These are phyloP conservation scores for Corniculantispora saksenae DNA, from an alignment of 2,329 filamentous ascomycete species.

Conservation along the genomic window DNA sequence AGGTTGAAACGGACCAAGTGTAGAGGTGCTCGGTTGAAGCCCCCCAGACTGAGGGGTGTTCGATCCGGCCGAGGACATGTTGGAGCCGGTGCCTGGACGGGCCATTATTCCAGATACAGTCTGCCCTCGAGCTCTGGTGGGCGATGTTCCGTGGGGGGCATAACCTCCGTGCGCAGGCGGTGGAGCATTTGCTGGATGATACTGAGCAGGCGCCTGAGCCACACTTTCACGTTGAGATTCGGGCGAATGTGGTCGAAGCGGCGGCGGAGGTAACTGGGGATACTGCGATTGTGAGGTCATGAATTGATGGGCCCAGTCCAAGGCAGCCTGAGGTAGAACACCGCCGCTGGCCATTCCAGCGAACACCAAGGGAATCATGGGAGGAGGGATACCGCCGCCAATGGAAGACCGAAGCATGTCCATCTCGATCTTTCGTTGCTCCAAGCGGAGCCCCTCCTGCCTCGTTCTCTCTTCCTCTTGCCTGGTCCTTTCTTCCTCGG, in stretches of 20 bases:
- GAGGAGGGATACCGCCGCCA: slow-evolving; percentile 69
- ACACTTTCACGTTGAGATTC: slow-evolving; percentile 58
- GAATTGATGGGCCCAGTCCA: slow-evolving; percentile 71
- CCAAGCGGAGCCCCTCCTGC: slow-evolving; percentile 66
- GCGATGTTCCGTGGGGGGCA: slow-evolving; percentile 49
- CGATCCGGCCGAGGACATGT: slow-evolving; percentile 47
- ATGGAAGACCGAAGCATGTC: slow-evolving; percentile 71
- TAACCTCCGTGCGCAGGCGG: slow-evolving; percentile 39
- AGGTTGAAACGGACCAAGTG: slow-evolving; percentile 12
- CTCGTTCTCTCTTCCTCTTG: slow-evolving; percentile 73
- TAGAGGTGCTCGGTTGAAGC: slow-evolving; percentile 35
- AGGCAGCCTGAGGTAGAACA: slow-evolving; percentile 57
- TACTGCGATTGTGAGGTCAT: slow-evolving; percentile 53
- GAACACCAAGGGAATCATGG: slow-evolving; percentile 75
- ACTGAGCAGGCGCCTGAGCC: slow-evolving; percentile 36
- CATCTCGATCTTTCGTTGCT: slow-evolving; percentile 72
- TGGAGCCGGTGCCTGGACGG: slow-evolving; percentile 39
- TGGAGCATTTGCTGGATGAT: slow-evolving; percentile 41
- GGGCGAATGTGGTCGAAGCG: slow-evolving; percentile 50
- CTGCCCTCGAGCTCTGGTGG: slow-evolving; percentile 51
- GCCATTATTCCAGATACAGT: slow-evolving; percentile 45
- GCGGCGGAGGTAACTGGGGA: slow-evolving; percentile 48
- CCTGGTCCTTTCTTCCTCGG: slow-evolving; percentile 71
- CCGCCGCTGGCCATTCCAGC: slow-evolving; percentile 66
- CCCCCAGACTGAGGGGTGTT: slow-evolving; percentile 41